Base-by-base conservation (phyloP, 345 rosid genomes). In the Jatropha curcas region DNA sequence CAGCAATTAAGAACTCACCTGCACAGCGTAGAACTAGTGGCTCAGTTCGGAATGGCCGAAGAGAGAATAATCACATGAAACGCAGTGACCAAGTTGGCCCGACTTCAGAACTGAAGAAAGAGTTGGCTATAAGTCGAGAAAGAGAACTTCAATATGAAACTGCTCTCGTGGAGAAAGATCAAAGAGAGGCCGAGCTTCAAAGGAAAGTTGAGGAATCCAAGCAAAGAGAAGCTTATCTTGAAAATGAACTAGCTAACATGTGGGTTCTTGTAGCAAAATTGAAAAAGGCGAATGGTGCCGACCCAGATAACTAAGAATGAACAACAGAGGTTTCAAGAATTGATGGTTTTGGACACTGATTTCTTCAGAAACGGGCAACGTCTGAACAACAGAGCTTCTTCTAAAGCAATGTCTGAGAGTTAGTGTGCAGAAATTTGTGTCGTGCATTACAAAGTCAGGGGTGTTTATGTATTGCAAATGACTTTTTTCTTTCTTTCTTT, bases 201-300 rank as follows among this genome's bases (percentile, higher is more conserved):
- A 82, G 80, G 61, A 91, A 79, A 67, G 82, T 93, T 13, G 94
- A 92, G 81, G 99, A 96, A 78, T 90, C 99, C n/a, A 93, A 93
- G 79, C 91, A 86, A 56, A 88, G 97, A 82, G 99, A 96, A 87
- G 89, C 98, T 5, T 92, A 96, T 76, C 76, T 96, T 71, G 99
- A 96, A 85, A 91, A 93, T 25, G 99, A 96, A 82, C 98, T 96
- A 7, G 99, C 99, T 34, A 96, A 86, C 77, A 96, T 96, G 99
- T 96, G 99, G 99, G 97, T 92, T 71, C 93, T 91, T 30, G 99
- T 96, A 41, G 93, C 99, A 2, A 93, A 90, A 78, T 60, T 96
- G 84, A 96, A 91, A 75, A 91, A 83, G 71, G 86, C 93, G 25
- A 87, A 79, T 43, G 97, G 86, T 48, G 74, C 64, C 27, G 94